Conservation (phyloP, 257 asterid species). For the Penstemon barbatus region DNA sequence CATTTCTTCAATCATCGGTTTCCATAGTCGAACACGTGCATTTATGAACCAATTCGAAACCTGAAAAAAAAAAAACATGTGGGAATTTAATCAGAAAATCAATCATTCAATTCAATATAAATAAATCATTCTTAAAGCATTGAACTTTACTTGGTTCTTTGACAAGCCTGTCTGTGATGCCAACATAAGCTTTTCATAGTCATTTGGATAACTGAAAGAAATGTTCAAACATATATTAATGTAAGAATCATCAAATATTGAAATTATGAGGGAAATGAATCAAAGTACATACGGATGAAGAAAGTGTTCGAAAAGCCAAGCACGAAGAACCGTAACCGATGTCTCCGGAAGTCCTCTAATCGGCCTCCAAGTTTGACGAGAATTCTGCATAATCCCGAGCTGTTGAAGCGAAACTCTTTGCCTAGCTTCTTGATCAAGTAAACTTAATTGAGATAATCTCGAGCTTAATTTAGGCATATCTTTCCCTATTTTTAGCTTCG, state of each 20-base stretch:
- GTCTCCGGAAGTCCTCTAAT: slow-evolving; percentile 86
- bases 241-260: neutral
- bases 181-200: slow-evolving; percentile 82
- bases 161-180: slow-evolving; percentile 91
- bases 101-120: neutral
- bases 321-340: slow-evolving; percentile 75
- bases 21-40: slow-evolving; percentile 92
- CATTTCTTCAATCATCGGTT: slow-evolving; percentile 96
- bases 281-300: slow-evolving; percentile 71
- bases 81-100: too few species aligned
- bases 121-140: neutral
- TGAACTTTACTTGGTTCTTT: slow-evolving; percentile 71
- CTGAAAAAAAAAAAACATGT: slow-evolving; percentile 32
- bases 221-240: neutral
- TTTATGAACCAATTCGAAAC: slow-evolving; percentile 90
- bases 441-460: slow-evolving; percentile 56
- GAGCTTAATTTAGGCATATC: slow-evolving; percentile 63
- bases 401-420: slow-evolving; percentile 53
- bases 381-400: slow-evolving; percentile 52
- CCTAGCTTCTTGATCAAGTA: slow-evolving; percentile 54
- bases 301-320: slow-evolving; percentile 96
- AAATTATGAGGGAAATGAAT: neutral
- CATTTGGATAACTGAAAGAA: slow-evolving; percentile 74
- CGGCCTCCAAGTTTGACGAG: slow-evolving; percentile 74
- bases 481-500: slow-evolving; percentile 43